These are phyloP conservation scores for Emmonsiellopsis sp. DNA, from an alignment of 2,329 filamentous ascomycete species.

Conservation along the genomic window DNA sequence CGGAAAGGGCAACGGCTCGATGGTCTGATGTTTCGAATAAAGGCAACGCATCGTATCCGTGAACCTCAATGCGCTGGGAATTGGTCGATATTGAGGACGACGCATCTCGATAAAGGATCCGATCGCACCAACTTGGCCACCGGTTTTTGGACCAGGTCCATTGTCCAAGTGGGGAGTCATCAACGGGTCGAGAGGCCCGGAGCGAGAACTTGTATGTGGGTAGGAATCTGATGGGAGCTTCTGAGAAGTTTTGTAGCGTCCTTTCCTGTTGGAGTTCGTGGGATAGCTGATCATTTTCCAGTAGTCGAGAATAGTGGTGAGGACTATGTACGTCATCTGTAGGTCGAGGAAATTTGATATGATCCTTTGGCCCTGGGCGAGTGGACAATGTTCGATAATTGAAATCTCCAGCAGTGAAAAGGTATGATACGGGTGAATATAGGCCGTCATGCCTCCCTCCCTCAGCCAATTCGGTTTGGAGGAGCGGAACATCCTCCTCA, in stretches of 20 bases:
- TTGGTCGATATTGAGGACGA: conserved; percentile 41
- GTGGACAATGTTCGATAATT: conserved; percentile 81
- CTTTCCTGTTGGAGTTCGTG: conserved; percentile 59
- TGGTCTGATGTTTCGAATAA: conserved; percentile 80
- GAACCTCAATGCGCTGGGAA: conserved; percentile 38
- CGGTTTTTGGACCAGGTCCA: conserved; percentile 74
- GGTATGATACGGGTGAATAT: conserved; percentile 63
- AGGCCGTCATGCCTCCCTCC: conserved; percentile 37
- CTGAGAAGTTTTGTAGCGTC: conserved; percentile 68
- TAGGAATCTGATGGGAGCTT: conserved; percentile 67
- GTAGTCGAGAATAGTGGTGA: conserved; percentile 56
- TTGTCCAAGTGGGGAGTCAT: conserved; percentile 28
- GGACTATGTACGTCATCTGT: conserved; percentile 41
- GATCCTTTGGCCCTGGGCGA: conserved; percentile 51
- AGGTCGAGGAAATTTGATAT: conserved; percentile 53
- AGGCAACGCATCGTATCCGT: conserved; percentile 64
- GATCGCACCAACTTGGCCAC: conserved; percentile 89
- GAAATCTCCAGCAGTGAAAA: conserved; percentile 84
- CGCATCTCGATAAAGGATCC: conserved; percentile 66
- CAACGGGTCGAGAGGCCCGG: conserved; percentile 28
- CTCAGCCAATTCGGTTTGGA: conserved; percentile 20
- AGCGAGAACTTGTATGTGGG: conserved; percentile 85
- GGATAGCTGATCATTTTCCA: conserved; percentile 69
- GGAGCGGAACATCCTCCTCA: conserved; percentile 25
- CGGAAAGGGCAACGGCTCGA: conserved; percentile 66